Evolutionary conservation across 2,329 filamentous ascomycete species (phyloP).

Genomic region (Alternaria sp.): DNA sequence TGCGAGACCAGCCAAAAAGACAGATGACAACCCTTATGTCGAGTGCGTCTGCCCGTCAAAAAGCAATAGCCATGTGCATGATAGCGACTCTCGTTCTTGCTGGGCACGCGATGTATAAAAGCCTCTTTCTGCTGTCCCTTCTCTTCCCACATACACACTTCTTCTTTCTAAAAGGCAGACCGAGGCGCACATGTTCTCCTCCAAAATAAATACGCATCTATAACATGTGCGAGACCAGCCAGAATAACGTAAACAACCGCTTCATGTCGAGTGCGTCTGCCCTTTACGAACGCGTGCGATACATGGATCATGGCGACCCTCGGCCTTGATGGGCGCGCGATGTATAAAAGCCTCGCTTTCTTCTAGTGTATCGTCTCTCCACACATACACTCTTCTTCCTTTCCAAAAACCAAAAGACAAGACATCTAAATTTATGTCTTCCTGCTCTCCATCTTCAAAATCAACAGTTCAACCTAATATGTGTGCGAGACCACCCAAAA

Average conservation of each 20-base stretch:
- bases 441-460: too few relatives aligned
- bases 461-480: too few relatives aligned
- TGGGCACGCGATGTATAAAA: neutral
- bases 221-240: neutral
- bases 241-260: neutral
- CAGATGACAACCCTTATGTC: too few relatives aligned
- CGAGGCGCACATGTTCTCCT: neutral
- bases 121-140: neutral
- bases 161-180: neutral
- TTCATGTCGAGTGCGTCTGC: neutral
- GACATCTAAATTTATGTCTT: rapidly evolving
- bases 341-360: neutral
- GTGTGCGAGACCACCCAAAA: neutral
- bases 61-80: rapidly evolving
- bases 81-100: neutral
- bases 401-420: rapidly evolving
- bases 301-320: neutral
- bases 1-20: neutral
- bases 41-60: neutral
- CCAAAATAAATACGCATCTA: rapidly evolving
- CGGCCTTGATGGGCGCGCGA: neutral
- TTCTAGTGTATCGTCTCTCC: neutral
- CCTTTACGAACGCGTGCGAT: neutral
- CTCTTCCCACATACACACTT: neutral
- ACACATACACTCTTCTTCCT: too few relatives aligned